These are phyloP conservation scores for Whalleya microplaca DNA, from an alignment of 2,329 filamentous ascomycete genomes.

Conservation along the genomic window DNA sequence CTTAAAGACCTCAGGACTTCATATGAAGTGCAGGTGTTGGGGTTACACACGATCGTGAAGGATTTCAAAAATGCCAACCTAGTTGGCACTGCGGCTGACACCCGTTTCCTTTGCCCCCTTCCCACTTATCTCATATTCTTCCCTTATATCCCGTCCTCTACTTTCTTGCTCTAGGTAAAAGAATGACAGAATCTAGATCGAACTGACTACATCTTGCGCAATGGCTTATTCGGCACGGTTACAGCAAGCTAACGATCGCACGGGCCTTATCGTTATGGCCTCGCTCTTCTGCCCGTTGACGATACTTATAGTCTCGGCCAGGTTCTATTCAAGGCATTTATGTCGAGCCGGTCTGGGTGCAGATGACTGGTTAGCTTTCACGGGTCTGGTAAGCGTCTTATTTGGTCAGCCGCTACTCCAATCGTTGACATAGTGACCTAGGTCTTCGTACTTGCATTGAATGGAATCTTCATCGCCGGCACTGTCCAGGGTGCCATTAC, in stretches of 20 bases:
- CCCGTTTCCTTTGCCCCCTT: too few species aligned
- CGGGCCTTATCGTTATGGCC: slow-evolving; percentile 14
- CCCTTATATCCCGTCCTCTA: too few species aligned
- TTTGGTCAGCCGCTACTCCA: too few species aligned
- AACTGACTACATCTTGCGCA: neutral
- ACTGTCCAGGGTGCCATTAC: slow-evolving; percentile 17
- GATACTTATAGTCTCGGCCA: slow-evolving; percentile 2
- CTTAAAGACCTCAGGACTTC: too few species aligned
- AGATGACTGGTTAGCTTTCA: slow-evolving; percentile 23
- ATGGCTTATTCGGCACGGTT: neutral
- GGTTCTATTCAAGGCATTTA: slow-evolving; percentile 18
- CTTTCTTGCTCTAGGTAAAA: too few species aligned
- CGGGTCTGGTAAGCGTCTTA: neutral
- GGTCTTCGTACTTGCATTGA: slow-evolving; percentile 11
- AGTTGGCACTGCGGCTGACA: too few species aligned
- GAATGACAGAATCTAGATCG: too few species aligned
- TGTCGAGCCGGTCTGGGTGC: slow-evolving; percentile 6
- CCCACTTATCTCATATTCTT: too few species aligned
- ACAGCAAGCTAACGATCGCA: slow-evolving; percentile 6
- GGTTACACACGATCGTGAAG: too few species aligned
- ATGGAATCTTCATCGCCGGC: slow-evolving; percentile 16
- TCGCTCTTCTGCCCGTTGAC: slow-evolving; percentile 9
- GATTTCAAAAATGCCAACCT: too few species aligned
- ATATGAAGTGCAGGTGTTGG: too few species aligned
- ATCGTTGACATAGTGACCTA: neutral